These are phyloP conservation scores for Torulaspora pretoriensis DNA, from an alignment of 1,139 yeast species.

Conservation along the genomic window DNA sequence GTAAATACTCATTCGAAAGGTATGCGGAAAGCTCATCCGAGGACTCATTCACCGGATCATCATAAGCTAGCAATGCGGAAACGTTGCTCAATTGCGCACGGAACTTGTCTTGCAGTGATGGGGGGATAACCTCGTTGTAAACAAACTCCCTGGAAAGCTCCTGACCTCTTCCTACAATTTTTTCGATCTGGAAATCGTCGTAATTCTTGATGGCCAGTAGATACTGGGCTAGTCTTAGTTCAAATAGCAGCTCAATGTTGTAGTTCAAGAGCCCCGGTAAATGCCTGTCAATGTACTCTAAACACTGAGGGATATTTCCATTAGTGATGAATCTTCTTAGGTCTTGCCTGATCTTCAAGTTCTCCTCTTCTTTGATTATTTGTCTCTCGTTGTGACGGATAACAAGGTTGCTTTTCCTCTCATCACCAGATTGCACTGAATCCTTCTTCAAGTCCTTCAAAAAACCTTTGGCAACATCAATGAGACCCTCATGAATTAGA, in stretches of 20 bases:
- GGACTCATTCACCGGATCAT: conserved; percentile 41
- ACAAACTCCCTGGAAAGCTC: conserved; percentile 41
- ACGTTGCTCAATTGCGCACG: conserved; percentile 41
- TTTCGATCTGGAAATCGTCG: conserved; percentile 33
- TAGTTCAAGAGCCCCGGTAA: conserved; percentile 46
- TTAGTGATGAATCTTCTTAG: conserved; percentile 48
- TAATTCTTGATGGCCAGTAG: conserved; percentile 40
- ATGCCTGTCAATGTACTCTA: conserved; percentile 42
- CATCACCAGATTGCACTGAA: conserved; percentile 24
- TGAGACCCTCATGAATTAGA: conserved; percentile 68
- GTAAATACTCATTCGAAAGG: conserved; percentile 28
- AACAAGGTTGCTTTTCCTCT: conserved; percentile 22
- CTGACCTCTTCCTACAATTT: conserved; percentile 47
- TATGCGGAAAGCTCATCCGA: conserved; percentile 29
- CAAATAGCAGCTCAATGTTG: conserved; percentile 48
- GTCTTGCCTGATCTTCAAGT: conserved; percentile 48
- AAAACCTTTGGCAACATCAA: conserved; percentile 63
- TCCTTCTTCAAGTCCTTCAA: conserved; percentile 43
- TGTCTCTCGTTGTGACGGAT: conserved; percentile 30
- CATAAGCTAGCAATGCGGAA: conserved; percentile 51
- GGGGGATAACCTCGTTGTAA: conserved; percentile 30
- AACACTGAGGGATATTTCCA: conserved; percentile 46
- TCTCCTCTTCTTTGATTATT: conserved; percentile 38
- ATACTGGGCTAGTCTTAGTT: conserved; percentile 48
- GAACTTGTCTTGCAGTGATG: conserved; percentile 26